Conservation (phyloP, 148 eudicot species). For the Chenopodium quinoa region DNA sequence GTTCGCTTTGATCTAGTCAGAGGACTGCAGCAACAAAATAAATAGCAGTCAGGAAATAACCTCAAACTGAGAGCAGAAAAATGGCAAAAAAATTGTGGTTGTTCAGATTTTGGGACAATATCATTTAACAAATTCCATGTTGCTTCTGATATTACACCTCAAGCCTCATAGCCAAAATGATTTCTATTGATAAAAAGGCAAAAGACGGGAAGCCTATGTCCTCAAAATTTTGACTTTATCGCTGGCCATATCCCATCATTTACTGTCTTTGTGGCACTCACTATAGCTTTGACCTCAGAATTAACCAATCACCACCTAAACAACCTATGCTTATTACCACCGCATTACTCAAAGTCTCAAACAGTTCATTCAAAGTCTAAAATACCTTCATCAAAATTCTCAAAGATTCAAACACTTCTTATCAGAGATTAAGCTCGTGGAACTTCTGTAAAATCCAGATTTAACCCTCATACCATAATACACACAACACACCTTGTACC, state of each 20-base stretch:
- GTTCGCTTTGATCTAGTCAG: conserved; percentile 81
- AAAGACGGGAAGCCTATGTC: neutral
- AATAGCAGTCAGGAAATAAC: conserved; percentile 2
- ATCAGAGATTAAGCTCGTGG: neutral
- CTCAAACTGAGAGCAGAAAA: neutral
- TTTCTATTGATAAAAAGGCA: neutral
- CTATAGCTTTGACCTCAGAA: neutral
- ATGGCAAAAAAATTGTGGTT: neutral
- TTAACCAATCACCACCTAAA: neutral
- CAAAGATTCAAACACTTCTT: neutral
- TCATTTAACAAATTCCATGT: neutral
- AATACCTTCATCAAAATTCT: neutral
- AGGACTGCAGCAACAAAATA: conserved; percentile 51
- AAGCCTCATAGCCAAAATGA: neutral
- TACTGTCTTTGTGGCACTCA: neutral
- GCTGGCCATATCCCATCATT: neutral
- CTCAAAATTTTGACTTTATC: neutral
- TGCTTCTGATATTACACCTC: neutral
- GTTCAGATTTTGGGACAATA: conserved; percentile 4
- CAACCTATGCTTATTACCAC: neutral
- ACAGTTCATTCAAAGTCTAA: neutral
- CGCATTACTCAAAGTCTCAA: neutral
- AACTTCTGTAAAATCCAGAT: neutral
- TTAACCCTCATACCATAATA: neutral
- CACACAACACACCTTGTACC: no score